These are phyloP conservation scores for Annulohypoxylon bovei DNA, from an alignment of 495 filamentous ascomycete species.

Conservation along the genomic window DNA sequence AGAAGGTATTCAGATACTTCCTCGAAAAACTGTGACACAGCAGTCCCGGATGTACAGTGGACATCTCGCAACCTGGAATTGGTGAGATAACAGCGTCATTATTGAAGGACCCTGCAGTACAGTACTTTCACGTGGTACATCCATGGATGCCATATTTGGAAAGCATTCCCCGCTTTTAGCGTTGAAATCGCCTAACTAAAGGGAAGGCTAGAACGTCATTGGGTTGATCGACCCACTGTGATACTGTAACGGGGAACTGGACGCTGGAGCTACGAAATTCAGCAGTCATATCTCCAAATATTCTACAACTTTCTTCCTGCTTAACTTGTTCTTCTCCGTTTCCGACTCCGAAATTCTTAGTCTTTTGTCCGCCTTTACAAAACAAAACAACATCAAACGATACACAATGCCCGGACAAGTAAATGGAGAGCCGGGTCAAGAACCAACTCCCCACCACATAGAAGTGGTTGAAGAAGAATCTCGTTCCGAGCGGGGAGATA, in stretches of 20 bases:
- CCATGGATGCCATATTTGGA: conserved; percentile 11
- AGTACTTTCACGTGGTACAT: conserved; percentile 38
- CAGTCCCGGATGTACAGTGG: conserved; percentile 7
- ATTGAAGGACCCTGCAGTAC: conserved; percentile 33
- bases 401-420: conserved; percentile 50
- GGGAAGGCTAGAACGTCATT: conserved; percentile 34
- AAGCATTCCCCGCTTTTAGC: conserved; percentile 25
- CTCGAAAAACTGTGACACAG: conserved; percentile 13
- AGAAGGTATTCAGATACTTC: neutral
- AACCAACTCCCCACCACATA: conserved; percentile 52
- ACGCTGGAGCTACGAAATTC: conserved; percentile 20
- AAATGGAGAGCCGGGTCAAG: conserved; percentile 43
- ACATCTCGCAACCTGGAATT: neutral
- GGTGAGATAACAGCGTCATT: conserved; percentile 27
- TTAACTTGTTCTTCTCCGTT: conserved; percentile 27
- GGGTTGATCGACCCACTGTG: conserved; percentile 20
- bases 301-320: conserved; percentile 41
- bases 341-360: conserved; percentile 31
- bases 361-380: conserved; percentile 21
- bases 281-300: conserved; percentile 39
- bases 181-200: conserved; percentile 18
- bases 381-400: neutral
- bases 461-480: conserved; percentile 54
- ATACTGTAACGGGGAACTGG: conserved; percentile 11
- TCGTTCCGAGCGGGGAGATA: conserved; percentile 52